Evolutionary conservation across 768 basidiomycete species (phyloP).

Genomic region (Phlebiopsis gigantea): DNA sequence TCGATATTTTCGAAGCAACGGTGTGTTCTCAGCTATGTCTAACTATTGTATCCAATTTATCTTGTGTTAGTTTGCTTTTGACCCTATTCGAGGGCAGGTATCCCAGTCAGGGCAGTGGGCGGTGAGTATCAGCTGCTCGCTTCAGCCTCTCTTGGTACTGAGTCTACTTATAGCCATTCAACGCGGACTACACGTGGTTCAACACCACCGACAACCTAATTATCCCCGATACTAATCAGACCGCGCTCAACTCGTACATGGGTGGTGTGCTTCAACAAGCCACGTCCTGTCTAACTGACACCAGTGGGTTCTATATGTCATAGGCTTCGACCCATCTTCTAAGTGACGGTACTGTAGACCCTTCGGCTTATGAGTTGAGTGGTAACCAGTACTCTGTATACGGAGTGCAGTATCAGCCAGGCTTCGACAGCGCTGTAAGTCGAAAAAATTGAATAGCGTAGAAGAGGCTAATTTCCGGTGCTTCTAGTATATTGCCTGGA

Average conservation of each 20-base stretch:
- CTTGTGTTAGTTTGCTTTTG: constrained; percentile 22
- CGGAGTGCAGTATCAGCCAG: constrained; percentile 66
- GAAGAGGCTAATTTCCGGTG: background rate
- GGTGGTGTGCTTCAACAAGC: constrained; percentile 76
- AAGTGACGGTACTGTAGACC: constrained; percentile 33
- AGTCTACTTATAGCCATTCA: constrained; percentile 51
- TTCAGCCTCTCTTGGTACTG: background rate
- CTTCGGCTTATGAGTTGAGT: constrained; percentile 58
- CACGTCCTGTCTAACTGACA: constrained; percentile 64
- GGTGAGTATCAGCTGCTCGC: constrained; percentile 36
- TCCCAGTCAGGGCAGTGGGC: constrained; percentile 85
- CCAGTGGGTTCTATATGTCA: constrained; percentile 26
- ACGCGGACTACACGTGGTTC: constrained; percentile 63
- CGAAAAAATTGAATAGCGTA: too few relatives aligned
- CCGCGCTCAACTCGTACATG: constrained; percentile 53
- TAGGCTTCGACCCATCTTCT: background rate
- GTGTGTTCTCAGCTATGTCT: constrained; percentile 18
- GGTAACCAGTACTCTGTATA: constrained; percentile 64
- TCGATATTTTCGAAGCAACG: constrained; percentile 86
- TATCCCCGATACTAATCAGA: constrained; percentile 49
- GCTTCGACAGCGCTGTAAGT: constrained; percentile 50
- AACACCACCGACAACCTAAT: constrained; percentile 56
- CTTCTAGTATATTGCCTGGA: constrained; percentile 75
- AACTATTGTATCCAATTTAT: background rate
- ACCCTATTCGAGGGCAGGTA: constrained; percentile 49